Evolutionary conservation across 2,329 filamentous ascomycete genomes (phyloP).

Genomic region (Talaromyces atroroseus): DNA sequence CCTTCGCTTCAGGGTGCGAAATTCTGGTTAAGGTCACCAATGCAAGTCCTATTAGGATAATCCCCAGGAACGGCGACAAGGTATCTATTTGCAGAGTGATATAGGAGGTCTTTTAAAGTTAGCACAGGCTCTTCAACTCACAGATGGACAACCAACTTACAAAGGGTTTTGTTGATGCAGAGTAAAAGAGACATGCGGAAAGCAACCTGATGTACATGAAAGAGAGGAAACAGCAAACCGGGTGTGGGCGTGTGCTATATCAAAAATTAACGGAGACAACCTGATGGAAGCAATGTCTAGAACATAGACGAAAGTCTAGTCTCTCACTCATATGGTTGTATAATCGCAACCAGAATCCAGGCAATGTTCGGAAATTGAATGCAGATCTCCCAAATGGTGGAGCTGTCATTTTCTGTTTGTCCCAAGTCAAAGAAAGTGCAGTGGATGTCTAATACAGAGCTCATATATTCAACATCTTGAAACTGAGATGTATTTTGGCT

Average conservation of each 20-base stretch:
- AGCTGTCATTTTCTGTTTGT: constrained; percentile 12
- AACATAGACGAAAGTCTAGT: not conserved
- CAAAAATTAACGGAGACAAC: not conserved
- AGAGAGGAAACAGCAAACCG: not conserved
- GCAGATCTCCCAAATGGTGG: not conserved
- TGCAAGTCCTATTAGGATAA: not conserved
- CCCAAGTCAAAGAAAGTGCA: not conserved
- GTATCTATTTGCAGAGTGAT: not conserved
- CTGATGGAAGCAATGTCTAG: not conserved
- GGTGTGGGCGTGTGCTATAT: not conserved
- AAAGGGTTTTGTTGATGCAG: not conserved
- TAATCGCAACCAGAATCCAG: not conserved
- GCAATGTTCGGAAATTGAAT: not conserved
- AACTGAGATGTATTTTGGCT: not conserved
- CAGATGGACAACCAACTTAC: not conserved
- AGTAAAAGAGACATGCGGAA: not conserved
- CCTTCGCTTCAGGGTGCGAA: not conserved
- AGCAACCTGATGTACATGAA: not conserved
- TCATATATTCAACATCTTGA: not conserved
- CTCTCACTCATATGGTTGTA: not conserved
- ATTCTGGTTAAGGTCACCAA: not conserved
- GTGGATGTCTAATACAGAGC: not conserved
- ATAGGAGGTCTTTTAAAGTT: constrained; percentile 5
- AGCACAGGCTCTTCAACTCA: not conserved
- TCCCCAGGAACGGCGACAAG: not conserved